Evolutionary conservation across 805 yeast species (phyloP).

Genomic region (Candida montana): DNA sequence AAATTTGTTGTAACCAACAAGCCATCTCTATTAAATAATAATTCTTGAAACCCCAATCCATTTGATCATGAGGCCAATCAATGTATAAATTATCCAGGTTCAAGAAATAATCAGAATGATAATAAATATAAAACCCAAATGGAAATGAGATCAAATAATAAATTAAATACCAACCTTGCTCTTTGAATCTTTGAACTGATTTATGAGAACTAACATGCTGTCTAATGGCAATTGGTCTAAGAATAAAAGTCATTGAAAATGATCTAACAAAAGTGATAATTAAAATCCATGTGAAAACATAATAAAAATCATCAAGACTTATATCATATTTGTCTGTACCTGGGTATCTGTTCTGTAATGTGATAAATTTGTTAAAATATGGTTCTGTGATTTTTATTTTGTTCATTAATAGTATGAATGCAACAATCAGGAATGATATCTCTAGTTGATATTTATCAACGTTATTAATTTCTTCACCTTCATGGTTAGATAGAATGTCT

Average conservation of each 20-base stretch:
- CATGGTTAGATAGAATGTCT: constrained; percentile 2
- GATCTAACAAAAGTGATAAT: constrained; percentile 54
- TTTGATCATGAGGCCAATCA: constrained; percentile 69
- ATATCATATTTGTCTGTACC: constrained; percentile 41
- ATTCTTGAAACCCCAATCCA: constrained; percentile 48
- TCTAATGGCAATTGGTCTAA: constrained; percentile 49
- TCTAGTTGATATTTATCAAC: constrained; percentile 27
- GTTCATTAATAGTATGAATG: constrained; percentile 20
- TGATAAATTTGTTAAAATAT: constrained; percentile 33
- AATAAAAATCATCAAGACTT: constrained; percentile 49
- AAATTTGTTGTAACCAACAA: constrained; percentile 75
- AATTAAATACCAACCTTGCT: constrained; percentile 74
- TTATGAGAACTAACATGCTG: constrained; percentile 43
- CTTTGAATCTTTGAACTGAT: constrained; percentile 67
- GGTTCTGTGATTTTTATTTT: constrained; percentile 25
- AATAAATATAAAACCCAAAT: constrained; percentile 55
- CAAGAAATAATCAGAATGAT: constrained; percentile 51
- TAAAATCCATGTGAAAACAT: constrained; percentile 51
- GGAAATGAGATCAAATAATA: constrained; percentile 54
- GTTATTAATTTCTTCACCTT: constrained; percentile 12
- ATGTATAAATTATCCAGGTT: constrained; percentile 54
- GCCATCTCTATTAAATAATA: constrained; percentile 73
- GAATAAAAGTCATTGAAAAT: constrained; percentile 49
- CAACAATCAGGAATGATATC: constrained; percentile 22
- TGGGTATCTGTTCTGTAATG: constrained; percentile 34